These are phyloP conservation scores for Rhodotorula diobovata DNA, from an alignment of 768 basidiomycete species.

Conservation along the genomic window DNA sequence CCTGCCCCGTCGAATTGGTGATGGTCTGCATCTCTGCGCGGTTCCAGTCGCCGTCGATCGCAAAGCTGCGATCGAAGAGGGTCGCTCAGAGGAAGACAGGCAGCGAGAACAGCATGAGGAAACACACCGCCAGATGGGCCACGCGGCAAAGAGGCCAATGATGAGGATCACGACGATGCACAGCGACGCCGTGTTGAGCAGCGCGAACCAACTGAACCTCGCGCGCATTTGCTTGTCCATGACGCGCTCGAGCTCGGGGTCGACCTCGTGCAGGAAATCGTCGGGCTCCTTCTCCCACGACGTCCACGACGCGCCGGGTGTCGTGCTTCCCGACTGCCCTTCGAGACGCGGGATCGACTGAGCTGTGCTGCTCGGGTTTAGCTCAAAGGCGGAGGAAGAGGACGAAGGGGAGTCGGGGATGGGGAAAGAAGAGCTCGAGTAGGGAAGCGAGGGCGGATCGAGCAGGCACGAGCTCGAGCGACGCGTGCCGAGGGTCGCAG, in stretches of 20 bases:
- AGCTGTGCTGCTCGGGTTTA: background rate
- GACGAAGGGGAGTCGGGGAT: slow-evolving; percentile 8
- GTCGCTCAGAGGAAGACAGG: too few relatives aligned
- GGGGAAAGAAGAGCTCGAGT: background rate
- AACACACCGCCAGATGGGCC: slow-evolving; percentile 67
- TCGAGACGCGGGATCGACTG: slow-evolving; percentile 24
- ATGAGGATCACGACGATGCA: slow-evolving; percentile 64
- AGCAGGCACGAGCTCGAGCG: slow-evolving; percentile 17
- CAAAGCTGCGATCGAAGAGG: slow-evolving; percentile 55
- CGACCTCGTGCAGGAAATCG: slow-evolving; percentile 20
- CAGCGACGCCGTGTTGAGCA: slow-evolving; percentile 65
- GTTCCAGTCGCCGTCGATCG: slow-evolving; percentile 59
- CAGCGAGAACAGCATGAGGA: background rate
- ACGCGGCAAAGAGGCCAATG: slow-evolving; percentile 79
- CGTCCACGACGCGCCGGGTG: background rate
- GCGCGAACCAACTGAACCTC: slow-evolving; percentile 8
- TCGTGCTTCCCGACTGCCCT: background rate
- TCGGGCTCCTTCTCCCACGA: slow-evolving; percentile 22
- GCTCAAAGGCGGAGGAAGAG: slow-evolving; percentile 5
- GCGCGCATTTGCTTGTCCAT: slow-evolving; percentile 15
- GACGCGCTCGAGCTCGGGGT: slow-evolving; percentile 15
- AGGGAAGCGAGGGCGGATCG: slow-evolving; percentile 27
- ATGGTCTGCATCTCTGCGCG: background rate
- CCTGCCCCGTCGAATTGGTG: slow-evolving; percentile 68
- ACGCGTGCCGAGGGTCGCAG: background rate